A percentile compares a stretch with the other conserved stretches of the same genome.
Conservation (phyloP, 2,329 filamentous ascomycete genomes). For the Colletotrichum plurivorum region DNA sequence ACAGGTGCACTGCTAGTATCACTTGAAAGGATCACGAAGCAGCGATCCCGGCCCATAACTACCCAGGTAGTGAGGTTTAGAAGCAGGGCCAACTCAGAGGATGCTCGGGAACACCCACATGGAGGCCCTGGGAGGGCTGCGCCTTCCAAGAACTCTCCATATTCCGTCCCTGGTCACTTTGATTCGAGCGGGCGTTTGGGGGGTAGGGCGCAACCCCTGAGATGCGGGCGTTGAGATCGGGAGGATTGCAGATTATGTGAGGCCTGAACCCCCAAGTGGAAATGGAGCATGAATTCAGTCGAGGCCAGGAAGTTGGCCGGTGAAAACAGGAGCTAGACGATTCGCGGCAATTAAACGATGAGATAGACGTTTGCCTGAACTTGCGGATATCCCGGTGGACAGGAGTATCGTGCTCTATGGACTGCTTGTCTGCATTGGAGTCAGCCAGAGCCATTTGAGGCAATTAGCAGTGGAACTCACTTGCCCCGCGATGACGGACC, state of each 20-base stretch:
- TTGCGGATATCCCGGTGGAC: neutral
- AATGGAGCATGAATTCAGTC: neutral
- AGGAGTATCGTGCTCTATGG: neutral
- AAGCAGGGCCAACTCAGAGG: constrained; percentile 11
- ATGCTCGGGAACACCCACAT: constrained; percentile 14
- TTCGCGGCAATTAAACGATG: neutral
- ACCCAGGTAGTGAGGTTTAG: constrained; percentile 1
- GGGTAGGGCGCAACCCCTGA: neutral
- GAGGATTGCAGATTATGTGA: constrained; percentile 9
- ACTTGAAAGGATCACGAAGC: constrained; percentile 34
- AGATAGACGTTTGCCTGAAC: neutral
- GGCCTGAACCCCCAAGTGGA: neutral
- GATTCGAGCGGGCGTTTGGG: constrained; percentile 20
- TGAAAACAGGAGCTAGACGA: neutral
- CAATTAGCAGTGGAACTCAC: constrained; percentile 1
- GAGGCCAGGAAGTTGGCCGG: neutral
- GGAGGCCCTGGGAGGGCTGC: constrained; percentile 28
- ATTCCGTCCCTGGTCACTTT: constrained; percentile 12
- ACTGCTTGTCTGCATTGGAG: neutral
- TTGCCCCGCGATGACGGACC: neutral
- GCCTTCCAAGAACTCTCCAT: constrained; percentile 12
- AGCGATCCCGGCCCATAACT: constrained; percentile 6
- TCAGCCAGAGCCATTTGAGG: neutral
- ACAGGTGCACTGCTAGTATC: neutral
- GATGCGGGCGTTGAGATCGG: constrained; percentile 17